Percentiles rank a stretch among this genome's conserved stretches.
Conservation (phyloP, 2,329 filamentous ascomycete genomes). For the Berkeleyomyces basicola region DNA sequence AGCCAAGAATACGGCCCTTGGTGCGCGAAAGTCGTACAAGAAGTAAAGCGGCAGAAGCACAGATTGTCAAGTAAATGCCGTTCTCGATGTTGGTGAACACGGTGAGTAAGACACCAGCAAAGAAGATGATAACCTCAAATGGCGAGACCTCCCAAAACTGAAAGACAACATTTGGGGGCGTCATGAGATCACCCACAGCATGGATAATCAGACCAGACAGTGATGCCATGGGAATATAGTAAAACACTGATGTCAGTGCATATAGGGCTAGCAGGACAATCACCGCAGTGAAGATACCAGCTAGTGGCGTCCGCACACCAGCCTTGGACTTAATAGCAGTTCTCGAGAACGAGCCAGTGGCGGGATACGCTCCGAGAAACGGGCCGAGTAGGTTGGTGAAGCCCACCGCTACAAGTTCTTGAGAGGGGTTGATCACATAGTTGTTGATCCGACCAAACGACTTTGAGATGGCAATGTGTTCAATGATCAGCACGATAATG, state of each 20-base stretch:
- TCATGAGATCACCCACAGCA: conserved; percentile 83
- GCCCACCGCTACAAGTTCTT: conserved; percentile 90
- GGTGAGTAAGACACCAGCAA: conserved; percentile 78
- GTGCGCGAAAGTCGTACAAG: conserved; percentile 73
- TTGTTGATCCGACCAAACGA: conserved; percentile 93
- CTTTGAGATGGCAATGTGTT: conserved; percentile 94
- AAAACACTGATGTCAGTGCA: conserved; percentile 75
- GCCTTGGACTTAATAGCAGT: conserved; percentile 97
- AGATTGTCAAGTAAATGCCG: conserved; percentile 79
- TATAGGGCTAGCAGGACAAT: conserved; percentile 85
- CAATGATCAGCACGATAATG: conserved; percentile 87
- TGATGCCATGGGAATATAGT: conserved; percentile 71
- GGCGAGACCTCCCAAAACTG: conserved; percentile 92
- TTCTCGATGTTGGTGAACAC: conserved; percentile 80
- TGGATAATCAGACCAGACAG: conserved; percentile 88
- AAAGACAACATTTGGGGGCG: conserved; percentile 77
- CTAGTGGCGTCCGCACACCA: conserved; percentile 79
- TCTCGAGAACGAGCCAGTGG: conserved; percentile 87
- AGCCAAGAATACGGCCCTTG: conserved; percentile 67
- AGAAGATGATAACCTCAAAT: conserved; percentile 81
- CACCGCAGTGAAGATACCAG: conserved; percentile 71
- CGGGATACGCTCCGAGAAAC: conserved; percentile 71
- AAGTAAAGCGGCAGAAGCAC: conserved; percentile 58
- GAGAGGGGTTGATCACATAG: conserved; percentile 87
- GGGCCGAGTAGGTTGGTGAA: conserved; percentile 79